Evolutionary conservation across 768 basidiomycete species (phyloP), one percentile per base, ranked within the genome.

Genomic region (Calvatia gigantea): DNA sequence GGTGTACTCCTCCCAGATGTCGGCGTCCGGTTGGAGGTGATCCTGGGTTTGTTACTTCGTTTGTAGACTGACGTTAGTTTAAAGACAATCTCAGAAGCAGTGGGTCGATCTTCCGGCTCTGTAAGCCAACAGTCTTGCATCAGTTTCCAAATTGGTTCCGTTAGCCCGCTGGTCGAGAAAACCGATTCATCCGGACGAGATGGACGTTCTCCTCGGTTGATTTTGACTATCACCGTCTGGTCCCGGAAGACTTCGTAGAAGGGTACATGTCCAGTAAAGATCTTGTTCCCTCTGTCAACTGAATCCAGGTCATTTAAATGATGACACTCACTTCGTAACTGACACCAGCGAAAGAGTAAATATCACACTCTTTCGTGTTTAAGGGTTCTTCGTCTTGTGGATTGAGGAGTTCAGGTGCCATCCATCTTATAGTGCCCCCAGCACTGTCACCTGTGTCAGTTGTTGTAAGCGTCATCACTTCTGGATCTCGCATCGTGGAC

Each of bases 41-140:
- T 6, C 21, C 32, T 32, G 19, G 47, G 9, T 33, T 21, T 49
- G 15, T 17, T 15, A 2, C 3, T 12, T 19, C 9, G 11, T 19
- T 49, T 49, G n/a, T 33, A 23, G 19, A 35, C 25, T 1, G 17
- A 7, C 3, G 39, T 21, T 25, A 43, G 11, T 3, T 31, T 27
- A 28, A 27, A 14, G 3, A 58, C 27, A 37, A 63, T 56, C 7
- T 54, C 51, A 5, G 7, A n/a, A 1, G 58, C 52, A 11, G 52
- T 48, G 2, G 68, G 69, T 9, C 68, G 62, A 9, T 49, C 47
- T 7, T 27, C 42, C 1, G 69, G 64, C 14, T 61, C 38, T 12
- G 50, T 42, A 6, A 33, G 33, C 69, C 69, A 70, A 46, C 67
- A 68, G 4, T 62, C 58, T 45, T 63, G 54, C 43, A 68, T 62